phyloP scores from a whole-genome alignment of 805 yeast genomes.

The Ascoidea rubescens region DNA sequence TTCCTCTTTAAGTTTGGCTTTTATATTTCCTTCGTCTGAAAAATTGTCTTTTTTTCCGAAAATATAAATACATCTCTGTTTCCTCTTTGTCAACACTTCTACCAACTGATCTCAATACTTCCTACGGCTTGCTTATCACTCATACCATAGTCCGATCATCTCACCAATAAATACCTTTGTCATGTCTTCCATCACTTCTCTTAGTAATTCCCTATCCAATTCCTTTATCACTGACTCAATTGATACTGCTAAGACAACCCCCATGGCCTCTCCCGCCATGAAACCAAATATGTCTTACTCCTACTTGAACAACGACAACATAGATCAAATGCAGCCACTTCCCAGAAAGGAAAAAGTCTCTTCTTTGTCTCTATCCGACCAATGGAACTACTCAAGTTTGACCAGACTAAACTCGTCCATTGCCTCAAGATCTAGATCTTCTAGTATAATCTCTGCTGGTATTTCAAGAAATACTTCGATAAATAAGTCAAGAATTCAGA shows the following conservation, averaged over 20 bases:
- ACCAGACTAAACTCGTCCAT: not conserved
- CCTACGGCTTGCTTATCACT: too few species aligned
- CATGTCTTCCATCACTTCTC: not conserved
- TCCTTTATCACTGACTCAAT: not conserved
- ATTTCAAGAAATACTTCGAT: slow-evolving; percentile 30
- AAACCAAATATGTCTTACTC: slow-evolving; percentile 18
- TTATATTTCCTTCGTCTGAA: too few species aligned
- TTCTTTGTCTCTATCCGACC: slow-evolving; percentile 56
- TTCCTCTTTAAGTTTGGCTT: too few species aligned
- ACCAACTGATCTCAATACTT: too few species aligned
- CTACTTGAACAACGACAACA: slow-evolving; percentile 59
- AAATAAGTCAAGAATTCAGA: slow-evolving; percentile 23
- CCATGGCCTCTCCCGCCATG: not conserved
- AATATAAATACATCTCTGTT: too few species aligned
- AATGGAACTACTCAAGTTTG: slow-evolving; percentile 34
- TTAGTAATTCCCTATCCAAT: not conserved
- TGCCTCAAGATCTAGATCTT: not conserved
- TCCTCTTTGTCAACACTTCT: too few species aligned
- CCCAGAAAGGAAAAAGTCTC: slow-evolving; percentile 50
- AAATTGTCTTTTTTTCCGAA: too few species aligned
- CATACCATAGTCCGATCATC: too few species aligned
- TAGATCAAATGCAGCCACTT: slow-evolving; percentile 50
- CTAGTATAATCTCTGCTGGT: not conserved
- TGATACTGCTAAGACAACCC: not conserved
- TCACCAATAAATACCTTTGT: too few species aligned